Evolutionary conservation across 169 alveolate genomes (phyloP).

Genomic region (Cryptosporidium ryanae): DNA sequence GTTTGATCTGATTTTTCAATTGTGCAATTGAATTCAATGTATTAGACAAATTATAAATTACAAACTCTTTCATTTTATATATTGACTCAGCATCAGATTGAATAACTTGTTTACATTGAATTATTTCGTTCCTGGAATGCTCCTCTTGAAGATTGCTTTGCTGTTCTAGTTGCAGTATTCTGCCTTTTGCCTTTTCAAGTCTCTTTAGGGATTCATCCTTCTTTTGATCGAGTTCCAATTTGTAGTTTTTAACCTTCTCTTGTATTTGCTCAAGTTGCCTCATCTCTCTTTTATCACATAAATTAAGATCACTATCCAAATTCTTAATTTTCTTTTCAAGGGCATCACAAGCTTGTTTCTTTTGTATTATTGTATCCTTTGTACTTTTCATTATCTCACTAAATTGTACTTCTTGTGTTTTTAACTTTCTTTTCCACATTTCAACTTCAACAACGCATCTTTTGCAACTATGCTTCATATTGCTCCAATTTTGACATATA

Average conservation of each 20-base stretch:
- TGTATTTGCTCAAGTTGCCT: conserved; percentile 70
- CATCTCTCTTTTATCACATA: conserved; percentile 72
- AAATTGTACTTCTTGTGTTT: conserved; percentile 67
- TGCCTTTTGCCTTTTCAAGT: conserved; percentile 57
- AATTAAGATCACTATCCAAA: conserved; percentile 59
- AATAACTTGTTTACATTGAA: conserved; percentile 69
- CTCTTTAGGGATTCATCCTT: conserved; percentile 67
- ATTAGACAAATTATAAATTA: conserved; percentile 15
- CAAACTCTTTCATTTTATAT: conserved; percentile 29
- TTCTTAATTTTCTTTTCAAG: conserved; percentile 62
- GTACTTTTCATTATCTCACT: conserved; percentile 71
- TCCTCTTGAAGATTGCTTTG: conserved; percentile 26
- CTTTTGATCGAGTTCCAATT: conserved; percentile 45
- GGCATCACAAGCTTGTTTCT: conserved; percentile 74
- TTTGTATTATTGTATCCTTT: conserved; percentile 61
- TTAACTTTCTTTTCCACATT: conserved; percentile 69
- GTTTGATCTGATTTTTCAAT: conserved; percentile 33
- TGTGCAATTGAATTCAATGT: conserved; percentile 20
- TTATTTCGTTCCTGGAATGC: conserved; percentile 44
- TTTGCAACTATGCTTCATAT: conserved; percentile 69
- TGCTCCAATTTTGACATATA: conserved; percentile 69
- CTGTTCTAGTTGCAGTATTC: conserved; percentile 53
- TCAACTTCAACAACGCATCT: conserved; percentile 71
- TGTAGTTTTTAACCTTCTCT: conserved; percentile 58
- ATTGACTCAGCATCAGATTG: conserved; percentile 61